These are phyloP conservation scores for Arthroderma sp. DNA, from an alignment of 2,329 filamentous ascomycete species.

Conservation along the genomic window DNA sequence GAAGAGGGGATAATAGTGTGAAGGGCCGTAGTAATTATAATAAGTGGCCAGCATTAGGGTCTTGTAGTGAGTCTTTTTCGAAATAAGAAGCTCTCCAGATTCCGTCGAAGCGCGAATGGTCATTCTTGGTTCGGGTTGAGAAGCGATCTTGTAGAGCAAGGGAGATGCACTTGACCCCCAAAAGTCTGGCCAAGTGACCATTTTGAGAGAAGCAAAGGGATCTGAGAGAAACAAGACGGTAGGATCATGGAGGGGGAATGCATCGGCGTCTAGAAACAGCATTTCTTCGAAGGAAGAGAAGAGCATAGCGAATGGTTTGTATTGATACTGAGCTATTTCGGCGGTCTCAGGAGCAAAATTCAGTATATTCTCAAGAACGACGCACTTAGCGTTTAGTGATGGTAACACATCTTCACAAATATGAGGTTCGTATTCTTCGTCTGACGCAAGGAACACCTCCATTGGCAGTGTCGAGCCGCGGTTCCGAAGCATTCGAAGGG, in stretches of 20 bases:
- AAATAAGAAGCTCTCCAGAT: conserved; percentile 33
- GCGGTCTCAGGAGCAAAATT: conserved; percentile 16
- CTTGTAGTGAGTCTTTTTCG: conserved; percentile 29
- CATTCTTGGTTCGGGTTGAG: conserved; percentile 14
- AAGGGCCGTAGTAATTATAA: conserved; percentile 37
- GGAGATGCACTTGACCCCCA: conserved; percentile 29
- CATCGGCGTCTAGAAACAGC: conserved; percentile 37
- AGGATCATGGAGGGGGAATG: conserved; percentile 32
- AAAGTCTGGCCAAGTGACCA: conserved; percentile 38
- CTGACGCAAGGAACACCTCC: conserved; percentile 32
- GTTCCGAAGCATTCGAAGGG: conserved; percentile 32
- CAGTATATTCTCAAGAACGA: conserved; percentile 33
- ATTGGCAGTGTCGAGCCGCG: conserved; percentile 32
- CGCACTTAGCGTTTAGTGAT: conserved; percentile 29
- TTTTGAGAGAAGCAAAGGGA: conserved; percentile 28
- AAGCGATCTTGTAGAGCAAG: conserved; percentile 27
- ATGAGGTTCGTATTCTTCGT: conserved; percentile 29
- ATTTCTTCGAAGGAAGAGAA: conserved; percentile 39
- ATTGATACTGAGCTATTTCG: conserved; percentile 32
- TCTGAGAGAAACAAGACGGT: conserved; percentile 28
- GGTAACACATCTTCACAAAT: conserved; percentile 33
- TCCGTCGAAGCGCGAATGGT: conserved; percentile 24
- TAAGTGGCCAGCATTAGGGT: conserved; percentile 36
- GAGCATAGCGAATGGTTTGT: conserved; percentile 37
- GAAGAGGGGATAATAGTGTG: conserved; percentile 33